Evolutionary conservation across 148 eudicot genomes (phyloP).

Genomic region (Chenopodium album): DNA sequence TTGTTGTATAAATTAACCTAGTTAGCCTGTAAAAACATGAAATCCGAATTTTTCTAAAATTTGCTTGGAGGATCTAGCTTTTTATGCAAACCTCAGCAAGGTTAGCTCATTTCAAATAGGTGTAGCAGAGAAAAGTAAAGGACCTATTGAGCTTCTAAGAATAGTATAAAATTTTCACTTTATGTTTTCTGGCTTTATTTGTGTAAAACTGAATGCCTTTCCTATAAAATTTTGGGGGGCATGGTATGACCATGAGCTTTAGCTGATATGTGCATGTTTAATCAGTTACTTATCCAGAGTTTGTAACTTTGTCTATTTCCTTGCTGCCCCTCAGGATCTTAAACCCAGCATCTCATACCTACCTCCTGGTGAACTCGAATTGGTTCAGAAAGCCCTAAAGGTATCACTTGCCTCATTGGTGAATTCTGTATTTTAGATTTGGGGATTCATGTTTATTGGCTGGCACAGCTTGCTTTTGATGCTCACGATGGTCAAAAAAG

Average conservation of each 20-base stretch:
- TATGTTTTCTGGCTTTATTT: background rate
- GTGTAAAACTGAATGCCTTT: background rate
- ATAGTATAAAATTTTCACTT: background rate
- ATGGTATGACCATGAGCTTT: background rate
- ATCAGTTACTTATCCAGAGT: constrained; percentile 6
- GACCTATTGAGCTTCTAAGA: background rate
- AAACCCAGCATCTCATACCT: constrained; percentile 76
- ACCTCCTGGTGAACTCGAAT: constrained; percentile 58
- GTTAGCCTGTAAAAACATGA: background rate
- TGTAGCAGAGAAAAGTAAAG: background rate
- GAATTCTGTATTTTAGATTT: background rate
- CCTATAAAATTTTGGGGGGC: background rate
- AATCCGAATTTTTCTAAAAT: background rate
- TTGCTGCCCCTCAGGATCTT: constrained; percentile 62
- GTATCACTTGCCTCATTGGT: constrained; percentile 29
- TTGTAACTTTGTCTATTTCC: constrained; percentile 3
- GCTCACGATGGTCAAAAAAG: constrained; percentile 98
- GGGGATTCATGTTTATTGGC: constrained; percentile 22
- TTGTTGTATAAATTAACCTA: background rate
- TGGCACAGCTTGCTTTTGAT: constrained; percentile 85
- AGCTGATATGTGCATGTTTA: constrained; percentile 10
- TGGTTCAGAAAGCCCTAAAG: constrained; percentile 73
- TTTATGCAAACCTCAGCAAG: background rate
- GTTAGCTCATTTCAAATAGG: background rate
- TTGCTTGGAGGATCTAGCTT: background rate